Percentiles rank a stretch among this genome's conserved stretches.
phyloP scores from a whole-genome alignment of 768 basidiomycete species.

The Termitomyces sp. region DNA sequence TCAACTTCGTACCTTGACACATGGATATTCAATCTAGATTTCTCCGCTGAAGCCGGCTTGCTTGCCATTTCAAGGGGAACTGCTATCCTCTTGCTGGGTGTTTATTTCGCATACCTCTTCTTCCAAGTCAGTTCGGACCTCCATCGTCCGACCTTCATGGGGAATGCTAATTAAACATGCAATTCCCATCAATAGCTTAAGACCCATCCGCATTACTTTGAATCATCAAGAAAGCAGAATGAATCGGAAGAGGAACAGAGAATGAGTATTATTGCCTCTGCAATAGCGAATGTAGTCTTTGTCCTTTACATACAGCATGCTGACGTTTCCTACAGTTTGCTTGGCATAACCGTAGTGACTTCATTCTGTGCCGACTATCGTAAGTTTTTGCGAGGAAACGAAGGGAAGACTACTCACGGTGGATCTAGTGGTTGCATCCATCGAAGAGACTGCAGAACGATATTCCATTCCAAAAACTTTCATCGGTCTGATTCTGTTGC shows the following conservation, averaged over 20 bases:
- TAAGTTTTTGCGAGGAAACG: constrained; percentile 30
- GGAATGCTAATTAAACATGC: neutral
- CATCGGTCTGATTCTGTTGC: constrained; percentile 82
- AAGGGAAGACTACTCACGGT: constrained; percentile 17
- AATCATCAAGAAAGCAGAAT: constrained; percentile 10
- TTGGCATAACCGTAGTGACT: constrained; percentile 73
- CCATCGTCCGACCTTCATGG: neutral
- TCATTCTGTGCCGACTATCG: constrained; percentile 87
- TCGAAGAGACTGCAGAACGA: constrained; percentile 82
- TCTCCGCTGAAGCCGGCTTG: constrained; percentile 39
- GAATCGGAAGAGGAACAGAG: constrained; percentile 26
- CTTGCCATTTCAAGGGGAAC: constrained; percentile 78
- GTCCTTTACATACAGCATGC: neutral
- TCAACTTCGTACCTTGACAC: neutral
- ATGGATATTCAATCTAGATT: constrained; percentile 15
- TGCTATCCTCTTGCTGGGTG: constrained; percentile 62
- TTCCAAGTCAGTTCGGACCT: constrained; percentile 55
- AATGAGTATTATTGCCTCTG: constrained; percentile 73
- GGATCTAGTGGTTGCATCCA: constrained; percentile 73
- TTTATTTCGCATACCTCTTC: constrained; percentile 69
- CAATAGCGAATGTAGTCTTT: constrained; percentile 34
- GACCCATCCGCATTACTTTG: constrained; percentile 65
- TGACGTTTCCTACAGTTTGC: constrained; percentile 36
- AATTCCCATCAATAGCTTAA: constrained; percentile 43
- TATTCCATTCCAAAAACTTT: constrained; percentile 81